phyloP scores from a whole-genome alignment of 805 yeast species.

The Yamadazyma endophytica region DNA sequence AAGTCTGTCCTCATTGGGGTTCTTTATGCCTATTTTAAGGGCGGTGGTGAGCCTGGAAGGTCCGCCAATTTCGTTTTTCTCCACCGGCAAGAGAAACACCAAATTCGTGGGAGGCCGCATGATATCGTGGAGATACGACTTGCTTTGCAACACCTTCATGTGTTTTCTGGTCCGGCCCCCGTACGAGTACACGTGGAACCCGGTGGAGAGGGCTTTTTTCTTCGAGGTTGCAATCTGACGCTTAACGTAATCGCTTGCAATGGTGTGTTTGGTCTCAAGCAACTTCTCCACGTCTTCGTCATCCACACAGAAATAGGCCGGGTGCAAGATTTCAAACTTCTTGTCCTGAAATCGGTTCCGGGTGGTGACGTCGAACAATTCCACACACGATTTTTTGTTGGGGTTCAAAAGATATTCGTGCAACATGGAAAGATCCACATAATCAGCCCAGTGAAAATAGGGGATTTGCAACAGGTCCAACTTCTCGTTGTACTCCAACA shows the following conservation, averaged over 20 bases:
- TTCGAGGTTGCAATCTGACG: conserved; percentile 4
- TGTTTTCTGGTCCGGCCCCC: conserved; percentile 27
- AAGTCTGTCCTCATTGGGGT: no score
- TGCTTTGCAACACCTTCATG: conserved; percentile 27
- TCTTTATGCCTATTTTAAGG: background rate
- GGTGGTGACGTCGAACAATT: conserved; percentile 14
- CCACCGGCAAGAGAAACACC: conserved; percentile 23
- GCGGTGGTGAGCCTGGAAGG: background rate
- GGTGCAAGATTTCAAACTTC: conserved; percentile 8
- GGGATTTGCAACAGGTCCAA: conserved; percentile 12
- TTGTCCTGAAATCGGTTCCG: conserved; percentile 4
- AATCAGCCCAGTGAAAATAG: conserved; percentile 33
- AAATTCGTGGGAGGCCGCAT: conserved; percentile 35
- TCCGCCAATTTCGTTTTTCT: conserved; percentile 7
- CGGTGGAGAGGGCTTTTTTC: conserved; percentile 17
- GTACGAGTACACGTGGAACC: conserved; percentile 36
- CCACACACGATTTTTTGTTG: conserved; percentile 15
- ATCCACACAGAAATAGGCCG: conserved; percentile 19
- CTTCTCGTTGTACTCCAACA: conserved; percentile 5
- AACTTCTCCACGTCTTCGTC: conserved; percentile 17
- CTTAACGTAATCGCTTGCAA: conserved; percentile 1
- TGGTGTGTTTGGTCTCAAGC: conserved; percentile 1
- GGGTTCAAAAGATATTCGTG: conserved; percentile 12
- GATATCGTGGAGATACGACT: conserved; percentile 38
- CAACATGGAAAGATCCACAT: conserved; percentile 19